Evolutionary conservation across 495 filamentous ascomycete species (phyloP).

Genomic region (Xylaria flabelliformis): DNA sequence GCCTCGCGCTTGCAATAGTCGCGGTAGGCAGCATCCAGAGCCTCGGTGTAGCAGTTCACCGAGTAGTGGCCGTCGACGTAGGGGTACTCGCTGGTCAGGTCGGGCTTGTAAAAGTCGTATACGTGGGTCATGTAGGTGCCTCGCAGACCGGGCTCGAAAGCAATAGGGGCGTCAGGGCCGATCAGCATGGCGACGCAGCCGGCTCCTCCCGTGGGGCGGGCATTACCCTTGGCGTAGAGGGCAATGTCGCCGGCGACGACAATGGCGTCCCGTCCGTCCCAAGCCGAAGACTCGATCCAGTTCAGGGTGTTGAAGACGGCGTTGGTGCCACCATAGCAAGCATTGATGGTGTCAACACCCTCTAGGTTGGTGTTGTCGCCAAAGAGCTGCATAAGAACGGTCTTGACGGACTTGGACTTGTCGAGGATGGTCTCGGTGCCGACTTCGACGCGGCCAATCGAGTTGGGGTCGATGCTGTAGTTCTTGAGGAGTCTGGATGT

Average conservation of each 20-base stretch:
- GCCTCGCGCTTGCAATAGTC: conserved; percentile 88
- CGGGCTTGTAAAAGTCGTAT: conserved; percentile 99
- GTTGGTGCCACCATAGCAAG: conserved; percentile 98
- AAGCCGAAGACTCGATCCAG: conserved; percentile 97
- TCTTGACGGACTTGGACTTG: conserved; percentile 99
- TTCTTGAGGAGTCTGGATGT: conserved; percentile 88
- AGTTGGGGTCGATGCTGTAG: conserved; percentile 89
- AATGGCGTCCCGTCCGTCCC: conserved; percentile 94
- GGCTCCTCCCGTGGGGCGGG: conserved; percentile 93
- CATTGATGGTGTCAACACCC: conserved; percentile 95
- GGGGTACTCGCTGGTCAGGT: conserved; percentile 97
- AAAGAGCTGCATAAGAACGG: conserved; percentile 98
- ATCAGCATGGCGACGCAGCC: conserved; percentile 94
- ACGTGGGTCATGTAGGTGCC: conserved; percentile 92
- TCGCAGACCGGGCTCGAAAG: conserved; percentile 89
- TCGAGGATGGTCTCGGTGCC: conserved; percentile 98
- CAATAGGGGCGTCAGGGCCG: conserved; percentile 90
- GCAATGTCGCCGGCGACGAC: conserved; percentile 98
- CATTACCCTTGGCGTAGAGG: conserved; percentile 94
- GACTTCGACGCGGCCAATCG: conserved; percentile 93
- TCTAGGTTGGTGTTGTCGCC: conserved; percentile 88
- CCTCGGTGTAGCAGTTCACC: conserved; percentile 92
- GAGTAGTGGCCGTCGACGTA: conserved; percentile 97
- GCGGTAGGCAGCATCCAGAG: conserved; percentile 95
- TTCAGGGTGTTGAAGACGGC: conserved; percentile 96